Base-by-base conservation (phyloP, 2,329 filamentous ascomycete species). In the Cryphonectria nitschkei region DNA sequence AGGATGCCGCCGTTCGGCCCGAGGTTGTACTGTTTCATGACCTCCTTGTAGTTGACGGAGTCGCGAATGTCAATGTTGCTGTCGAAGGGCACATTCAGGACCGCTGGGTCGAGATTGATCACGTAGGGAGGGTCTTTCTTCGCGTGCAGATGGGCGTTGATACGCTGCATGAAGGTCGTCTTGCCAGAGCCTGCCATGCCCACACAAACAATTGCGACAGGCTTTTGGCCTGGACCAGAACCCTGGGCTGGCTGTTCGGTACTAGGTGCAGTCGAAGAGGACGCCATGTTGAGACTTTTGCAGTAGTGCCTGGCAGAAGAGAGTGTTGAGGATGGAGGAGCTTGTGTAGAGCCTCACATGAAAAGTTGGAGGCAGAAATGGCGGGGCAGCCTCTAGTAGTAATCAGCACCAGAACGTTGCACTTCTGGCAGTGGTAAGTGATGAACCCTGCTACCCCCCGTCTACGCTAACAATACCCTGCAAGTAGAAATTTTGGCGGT, bases 91-190 rank as follows among this genome's bases (percentile, higher is more conserved):
- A 98, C 93, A 75, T 92, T 93, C 78, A 95, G 88, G 11, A 99
- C 96, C 56, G 97, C 96, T 1, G 96, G 96, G 79, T 99, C 96
- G 73, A 99, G 92, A 81, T 99, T 99, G 79, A 99, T 90, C 71
- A 98, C 94, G 81, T 99, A 99, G 5, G 97, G 96, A 1, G 94
- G 90, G 26, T 91, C 88, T 71, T 91, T 89, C 77, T 95, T 88
- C 6, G 88, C 88, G 79, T 98, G 95, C 3, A 99, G 90, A 79
- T 99, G 88, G 0, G 95, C 92, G 81, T 98, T 98, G 78, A 99
- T 96, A 77, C 96, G 90, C 80, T 98, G 95, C 95, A 99, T 98
- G 79, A 99, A 99, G 0, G 97, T 99, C n/a, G 96, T 99, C 85
- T 99, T 99, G 78, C 96, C 96, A 22, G 94, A 97, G 76, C 96